Conservation (phyloP, 805 yeast species). For the Ogataea neopini region DNA sequence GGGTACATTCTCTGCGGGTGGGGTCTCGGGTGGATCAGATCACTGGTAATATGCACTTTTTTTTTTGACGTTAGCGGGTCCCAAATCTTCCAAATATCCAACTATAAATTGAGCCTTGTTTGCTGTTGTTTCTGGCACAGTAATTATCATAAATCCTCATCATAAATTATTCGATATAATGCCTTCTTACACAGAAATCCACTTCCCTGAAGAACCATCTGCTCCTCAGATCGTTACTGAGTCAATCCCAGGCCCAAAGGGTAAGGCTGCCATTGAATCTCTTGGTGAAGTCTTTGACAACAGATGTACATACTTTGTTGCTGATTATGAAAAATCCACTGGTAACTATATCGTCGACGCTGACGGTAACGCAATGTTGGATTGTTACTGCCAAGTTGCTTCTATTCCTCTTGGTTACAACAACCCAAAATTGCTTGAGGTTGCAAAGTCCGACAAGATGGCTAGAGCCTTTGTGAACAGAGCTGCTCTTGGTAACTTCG, state of each 20-base stretch:
- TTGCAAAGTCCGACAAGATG: conserved; percentile 70
- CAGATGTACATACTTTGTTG: conserved; percentile 71
- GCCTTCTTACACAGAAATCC: conserved; percentile 48
- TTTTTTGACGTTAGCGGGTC: conserved; percentile 3
- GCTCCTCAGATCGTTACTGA: conserved; percentile 62
- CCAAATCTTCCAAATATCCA: neutral
- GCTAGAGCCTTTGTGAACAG: conserved; percentile 74
- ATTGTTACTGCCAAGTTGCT: conserved; percentile 81
- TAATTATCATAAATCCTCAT: no score
- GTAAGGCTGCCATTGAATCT: conserved; percentile 50
- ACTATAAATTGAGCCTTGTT: conserved; percentile 1
- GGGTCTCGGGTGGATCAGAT: neutral
- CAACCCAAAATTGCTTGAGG: conserved; percentile 71
- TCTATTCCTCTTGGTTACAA: conserved; percentile 86
- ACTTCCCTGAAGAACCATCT: conserved; percentile 81
- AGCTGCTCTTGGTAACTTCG: conserved; percentile 84
- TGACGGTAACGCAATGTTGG: conserved; percentile 75
- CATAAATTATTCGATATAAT: neutral
- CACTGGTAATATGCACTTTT: neutral
- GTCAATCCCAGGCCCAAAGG: conserved; percentile 75
- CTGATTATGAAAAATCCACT: conserved; percentile 69
- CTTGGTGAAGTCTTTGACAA: conserved; percentile 68
- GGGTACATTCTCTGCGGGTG: neutral
- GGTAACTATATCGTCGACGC: conserved; percentile 83
- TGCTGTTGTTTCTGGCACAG: neutral